A percentile compares a stretch with the other conserved stretches of the same genome.
Evolutionary conservation across 2,329 filamentous ascomycete species (phyloP).

Genomic region (Chaetomium strumarium): DNA sequence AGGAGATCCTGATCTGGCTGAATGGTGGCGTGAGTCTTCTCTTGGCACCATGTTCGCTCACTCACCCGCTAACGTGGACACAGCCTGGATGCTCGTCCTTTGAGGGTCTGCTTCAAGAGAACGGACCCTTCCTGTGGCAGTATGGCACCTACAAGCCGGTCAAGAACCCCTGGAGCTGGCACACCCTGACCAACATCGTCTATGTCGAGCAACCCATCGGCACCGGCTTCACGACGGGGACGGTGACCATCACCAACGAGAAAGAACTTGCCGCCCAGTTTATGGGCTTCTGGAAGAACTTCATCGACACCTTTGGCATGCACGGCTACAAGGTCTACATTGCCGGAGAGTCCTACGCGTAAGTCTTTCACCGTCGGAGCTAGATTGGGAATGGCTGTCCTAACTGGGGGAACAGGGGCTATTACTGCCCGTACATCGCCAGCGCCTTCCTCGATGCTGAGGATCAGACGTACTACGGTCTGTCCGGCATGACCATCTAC

Average conservation of each 20-base stretch:
- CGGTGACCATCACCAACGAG: conserved; percentile 57
- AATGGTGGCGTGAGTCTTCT: conserved; percentile 44
- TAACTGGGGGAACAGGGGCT: conserved; percentile 35
- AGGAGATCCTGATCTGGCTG: conserved; percentile 59
- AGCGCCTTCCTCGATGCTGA: conserved; percentile 64
- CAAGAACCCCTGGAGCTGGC: conserved; percentile 66
- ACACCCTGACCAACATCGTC: conserved; percentile 68
- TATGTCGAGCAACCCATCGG: conserved; percentile 66
- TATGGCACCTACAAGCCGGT: conserved; percentile 61
- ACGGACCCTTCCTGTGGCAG: conserved; percentile 68
- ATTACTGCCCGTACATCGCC: conserved; percentile 66
- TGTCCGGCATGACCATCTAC: conserved; percentile 65
- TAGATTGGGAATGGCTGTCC: background rate
- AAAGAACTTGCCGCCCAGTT: conserved; percentile 67
- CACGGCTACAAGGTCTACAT: conserved; percentile 66
- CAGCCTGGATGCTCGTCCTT: conserved; percentile 57
- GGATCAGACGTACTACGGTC: conserved; percentile 60
- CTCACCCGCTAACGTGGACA: background rate
- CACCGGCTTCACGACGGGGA: conserved; percentile 65
- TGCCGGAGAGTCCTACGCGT: conserved; percentile 64
- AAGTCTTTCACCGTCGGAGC: conserved; percentile 6
- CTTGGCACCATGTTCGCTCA: background rate
- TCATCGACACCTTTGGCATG: conserved; percentile 63
- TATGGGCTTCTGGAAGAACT: conserved; percentile 73
- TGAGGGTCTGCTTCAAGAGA: conserved; percentile 67